These are phyloP conservation scores for Prunus fruticosa DNA, from an alignment of 306 rosid species.

Conservation along the genomic window DNA sequence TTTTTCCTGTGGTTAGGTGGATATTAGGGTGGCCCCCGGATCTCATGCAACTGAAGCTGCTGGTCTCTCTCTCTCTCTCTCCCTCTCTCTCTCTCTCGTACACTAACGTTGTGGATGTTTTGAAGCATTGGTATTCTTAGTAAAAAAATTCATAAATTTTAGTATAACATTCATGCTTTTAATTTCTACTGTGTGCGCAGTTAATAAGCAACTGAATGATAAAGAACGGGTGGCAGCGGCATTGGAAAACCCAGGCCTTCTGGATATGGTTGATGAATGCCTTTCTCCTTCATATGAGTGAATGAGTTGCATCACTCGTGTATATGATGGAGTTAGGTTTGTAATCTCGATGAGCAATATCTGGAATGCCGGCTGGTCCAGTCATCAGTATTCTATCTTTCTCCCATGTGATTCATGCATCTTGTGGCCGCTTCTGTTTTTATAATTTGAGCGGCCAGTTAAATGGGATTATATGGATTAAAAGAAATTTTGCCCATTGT, in stretches of 20 bases:
- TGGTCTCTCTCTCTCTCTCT: too few species aligned
- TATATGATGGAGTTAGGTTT: too few species aligned
- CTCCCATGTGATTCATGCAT: not conserved
- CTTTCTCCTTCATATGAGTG: conserved; percentile 72
- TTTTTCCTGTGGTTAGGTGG: conserved; percentile 54
- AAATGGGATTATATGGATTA: not conserved
- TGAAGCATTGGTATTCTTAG: not conserved
- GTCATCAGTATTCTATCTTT: not conserved
- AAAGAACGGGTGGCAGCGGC: conserved; percentile 96
- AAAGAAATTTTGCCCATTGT: not conserved
- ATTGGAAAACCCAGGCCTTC: conserved; percentile 80
- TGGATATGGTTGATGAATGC: conserved; percentile 93
- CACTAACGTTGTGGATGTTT: not conserved
- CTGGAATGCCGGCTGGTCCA: not conserved
- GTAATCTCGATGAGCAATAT: too few species aligned
- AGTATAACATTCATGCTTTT: not conserved
- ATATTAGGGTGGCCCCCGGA: conserved; percentile 92
- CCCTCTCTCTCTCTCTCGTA: not conserved
- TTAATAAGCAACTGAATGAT: conserved; percentile 91
- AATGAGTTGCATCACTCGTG: not conserved
- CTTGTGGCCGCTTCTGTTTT: conserved; percentile 13
- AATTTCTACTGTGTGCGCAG: conserved; percentile 33
- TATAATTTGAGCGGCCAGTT: not conserved
- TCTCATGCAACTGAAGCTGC: conserved; percentile 92
- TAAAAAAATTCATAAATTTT: not conserved